Evolutionary conservation across 1,139 yeast genomes (phyloP), one percentile per base, ranked within the genome.

Genomic region (Yamadazyma dushanensis): DNA sequence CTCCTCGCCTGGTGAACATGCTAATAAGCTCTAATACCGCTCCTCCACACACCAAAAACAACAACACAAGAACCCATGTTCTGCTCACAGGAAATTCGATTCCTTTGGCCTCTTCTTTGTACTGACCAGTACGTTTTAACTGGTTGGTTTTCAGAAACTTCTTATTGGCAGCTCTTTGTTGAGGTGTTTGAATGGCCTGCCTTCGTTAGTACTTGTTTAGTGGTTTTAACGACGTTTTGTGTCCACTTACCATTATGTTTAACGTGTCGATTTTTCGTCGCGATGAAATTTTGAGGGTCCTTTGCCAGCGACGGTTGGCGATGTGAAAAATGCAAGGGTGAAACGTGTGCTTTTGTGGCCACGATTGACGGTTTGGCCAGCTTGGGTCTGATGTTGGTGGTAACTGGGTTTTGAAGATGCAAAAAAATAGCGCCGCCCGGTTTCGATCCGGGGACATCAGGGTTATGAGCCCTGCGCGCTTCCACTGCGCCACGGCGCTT

Each of bases 381-480:
- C n/a, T 5, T 21, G 24, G 21, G 21, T 14, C 16, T 24, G 26
- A 13, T 11, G 7, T 14, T 5, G 10, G 15, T 9, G 8, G 8
- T 6, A 10, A 9, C 24, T 7, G n/a, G 5, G 24, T 21, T 10
- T 6, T 21, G 5, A 13, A 5, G 24, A 13, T 25, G 6, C 17
- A 61, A 56, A 59, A 56, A 46, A 41, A 33, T 86, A 87, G 96
- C 96, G 94, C 85, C 85, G 90, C 94, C 82, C 75, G 90, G 96
- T 88, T 86, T 88, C 96, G 96, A 88, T 88, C 96, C 94, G 75
- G 81, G 94, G 96, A 86, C 96, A 83, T 87, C 95, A 86, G 96
- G 96, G 96, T 88, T 88, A 88, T 87, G 94, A 84, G 94, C 94
- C 94, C 95, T 83, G 95, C 95, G 94, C 95, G 95, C 95, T 86